phyloP scores from a whole-genome alignment of 176 grass and related monocot genomes.

The Eragrostis curvula region DNA sequence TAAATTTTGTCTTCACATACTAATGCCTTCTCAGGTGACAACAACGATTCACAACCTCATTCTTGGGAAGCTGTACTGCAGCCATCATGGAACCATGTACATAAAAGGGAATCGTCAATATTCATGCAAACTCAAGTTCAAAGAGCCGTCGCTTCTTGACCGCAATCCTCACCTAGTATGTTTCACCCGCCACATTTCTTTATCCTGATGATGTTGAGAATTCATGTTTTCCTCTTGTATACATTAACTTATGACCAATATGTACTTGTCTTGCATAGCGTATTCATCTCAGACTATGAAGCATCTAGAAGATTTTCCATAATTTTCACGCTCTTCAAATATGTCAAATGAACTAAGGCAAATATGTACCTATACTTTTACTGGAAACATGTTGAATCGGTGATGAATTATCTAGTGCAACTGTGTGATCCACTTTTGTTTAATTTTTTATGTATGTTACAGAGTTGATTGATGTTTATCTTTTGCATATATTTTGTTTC shows the following conservation, averaged over 20 bases:
- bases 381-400: background rate
- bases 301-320: slow-evolving; percentile 18
- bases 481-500: background rate
- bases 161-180: slow-evolving; percentile 88
- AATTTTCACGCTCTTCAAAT: slow-evolving; percentile 6
- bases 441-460: background rate
- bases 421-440: background rate
- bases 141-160: slow-evolving; percentile 94
- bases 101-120: slow-evolving; percentile 80
- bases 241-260: slow-evolving; percentile 18
- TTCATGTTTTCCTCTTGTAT: slow-evolving; percentile 1
- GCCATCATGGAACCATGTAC: slow-evolving; percentile 90
- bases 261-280: slow-evolving; percentile 14
- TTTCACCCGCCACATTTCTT: slow-evolving; percentile 23
- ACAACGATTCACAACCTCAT: slow-evolving; percentile 97
- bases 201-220: background rate
- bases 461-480: slow-evolving; percentile 31
- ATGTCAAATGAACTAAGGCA: slow-evolving; percentile 10
- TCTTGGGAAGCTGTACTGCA: slow-evolving; percentile 90
- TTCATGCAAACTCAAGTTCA: slow-evolving; percentile 93
- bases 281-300: background rate
- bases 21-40: slow-evolving; percentile 75
- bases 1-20: slow-evolving; percentile 29
- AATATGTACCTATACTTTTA: background rate
- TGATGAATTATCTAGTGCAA: background rate